Evolutionary conservation across 2,329 filamentous ascomycete species (phyloP), one percentile per base, ranked within the genome.

Genomic region (Claviceps lovelessii): DNA sequence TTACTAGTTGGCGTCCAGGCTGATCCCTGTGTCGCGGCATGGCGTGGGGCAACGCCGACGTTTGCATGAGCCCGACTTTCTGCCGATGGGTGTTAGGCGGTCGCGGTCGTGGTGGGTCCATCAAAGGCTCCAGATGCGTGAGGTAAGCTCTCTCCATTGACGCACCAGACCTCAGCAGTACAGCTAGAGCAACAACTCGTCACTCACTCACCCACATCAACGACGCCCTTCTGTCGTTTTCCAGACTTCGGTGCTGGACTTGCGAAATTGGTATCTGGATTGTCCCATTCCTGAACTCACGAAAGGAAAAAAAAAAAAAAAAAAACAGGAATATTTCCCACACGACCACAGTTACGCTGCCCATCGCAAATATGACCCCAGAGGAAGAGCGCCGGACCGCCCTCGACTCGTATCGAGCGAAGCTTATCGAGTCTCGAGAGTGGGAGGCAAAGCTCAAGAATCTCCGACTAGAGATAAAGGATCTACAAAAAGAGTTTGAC

Each of bases 391-490:
- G 79, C 69, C 73, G 84, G 63, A 78, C 84, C 68, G 86, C 87
- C 67, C 83, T 91, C 65, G 77, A 84, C 66, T 81, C 84, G 57
- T 91, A 89, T 76, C 88, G 88, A 69, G 74, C 78, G 58, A 90
- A 88, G 75, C 80, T 91, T 64, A 80, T 96, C 66, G 91, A 98
- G 72, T 95, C 94, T 64, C 83, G 94, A 72, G 93, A 98, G 79
- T 97, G 90, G 90, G 94, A 98, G 73, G 86, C 91, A 53, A 98
- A 97, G 79, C 81, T 98, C 58, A 98, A 97, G 77, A 82, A 85
- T 53, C 76, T 98, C 64, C 88, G 93, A 59, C 76, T 95, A 73
- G 93, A 96, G 63, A 96, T 98, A 72, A 98, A 97, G 76, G 89
- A 86, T 57, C 74, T 97, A 54, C 89, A 95, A 69, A 90, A 87